Evolutionary conservation across 768 basidiomycete genomes (phyloP), one percentile per base, ranked within the genome.

Genomic region (Polyporus arcularius): DNA sequence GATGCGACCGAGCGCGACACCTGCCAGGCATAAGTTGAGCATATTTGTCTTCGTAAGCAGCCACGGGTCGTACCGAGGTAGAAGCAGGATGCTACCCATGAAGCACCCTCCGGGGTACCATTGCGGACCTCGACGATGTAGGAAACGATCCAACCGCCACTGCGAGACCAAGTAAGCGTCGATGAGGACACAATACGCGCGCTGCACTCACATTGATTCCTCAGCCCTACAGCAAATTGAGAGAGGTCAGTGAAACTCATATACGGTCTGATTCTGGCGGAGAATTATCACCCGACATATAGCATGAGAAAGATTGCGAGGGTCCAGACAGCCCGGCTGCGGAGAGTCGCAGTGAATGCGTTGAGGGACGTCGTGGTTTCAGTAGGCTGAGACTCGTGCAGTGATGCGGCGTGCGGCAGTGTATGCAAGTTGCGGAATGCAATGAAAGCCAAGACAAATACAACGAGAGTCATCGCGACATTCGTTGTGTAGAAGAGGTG

Each of bases 101-200:
- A 70, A 5, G 71, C 70, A 11, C 70, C 65, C 41, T 70, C 67
- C 1, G 70, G 68, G 31, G 58, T 66, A 49, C 70, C 70, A 15
- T 71, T 62, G 47, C 70, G 65, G 26, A 69, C 71, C 28, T 69
- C 63, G 21, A 70, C 62, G 18, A 71, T 58, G 53, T 67, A 72
- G 0, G 71, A 67, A 2, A 72, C 70, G 39, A 71, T 72, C 71
- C 70, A 72, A 1, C 71, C 71, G 30, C 69, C 70, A 31, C 70
- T 71, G 50, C 31, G 32, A 7, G 6, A 4, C 43, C 7, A 26
- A 6, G 14, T 55, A 21, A 49, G 18, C 41, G 8, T 18, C n/a
- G 31, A 41, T 18, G n/a, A 9, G n/a, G 31, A 16, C 57, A 31
- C 18, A 21, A 55, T 21, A 21, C 32, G 7, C 7, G 15, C 21